Base-by-base conservation (phyloP, 2,329 filamentous ascomycete genomes). In the Xylariaceae sp. region DNA sequence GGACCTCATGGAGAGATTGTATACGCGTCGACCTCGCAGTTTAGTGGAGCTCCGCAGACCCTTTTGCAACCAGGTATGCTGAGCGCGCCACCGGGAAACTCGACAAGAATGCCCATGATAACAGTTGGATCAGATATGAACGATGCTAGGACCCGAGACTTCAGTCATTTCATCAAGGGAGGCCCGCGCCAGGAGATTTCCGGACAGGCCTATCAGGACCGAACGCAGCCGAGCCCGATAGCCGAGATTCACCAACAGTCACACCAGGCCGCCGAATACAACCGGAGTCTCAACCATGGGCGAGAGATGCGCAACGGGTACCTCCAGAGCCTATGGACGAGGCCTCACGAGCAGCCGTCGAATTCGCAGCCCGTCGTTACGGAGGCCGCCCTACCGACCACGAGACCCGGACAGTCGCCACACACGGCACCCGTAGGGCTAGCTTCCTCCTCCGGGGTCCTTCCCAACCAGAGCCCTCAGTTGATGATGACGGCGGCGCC, bases 171-270 rank as follows among this genome's bases (percentile, higher is more conserved):
- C 48, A 66, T 78, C 44, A 78, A 78, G 57, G 81, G 85, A 45
- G 84, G 88, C 37, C 85, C 88, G 15, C 80, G 90, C 49, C 92
- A 96, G 64, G 92, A 97, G 58, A 80, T 96, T 46, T 80, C 85
- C 11, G 92, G 89, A 16, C 81, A 85, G 26, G 73, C 88, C 8
- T 98, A 96, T 64, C 83, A 90, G 61, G 92, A 97, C 59, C 76
- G 88, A 52, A 86, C 83, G 7, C 81, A 89, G 59, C 73, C 87
- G 9, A 85, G 83, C 47, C 78, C 82, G 19, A 73, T 86, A 18
- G 71, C 77, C 32, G 90, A 97, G 54, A 79, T 97, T 38, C 73
- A 92, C 49, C 83, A 85, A 31, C 88, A 96, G 61, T 87, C 88
- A 18, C 80, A 87, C 35, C 87, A 94, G 47, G 84, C 90, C 13